Conservation (phyloP, 176 grass and related monocot genomes). For the Bonia amplexicaulis region DNA sequence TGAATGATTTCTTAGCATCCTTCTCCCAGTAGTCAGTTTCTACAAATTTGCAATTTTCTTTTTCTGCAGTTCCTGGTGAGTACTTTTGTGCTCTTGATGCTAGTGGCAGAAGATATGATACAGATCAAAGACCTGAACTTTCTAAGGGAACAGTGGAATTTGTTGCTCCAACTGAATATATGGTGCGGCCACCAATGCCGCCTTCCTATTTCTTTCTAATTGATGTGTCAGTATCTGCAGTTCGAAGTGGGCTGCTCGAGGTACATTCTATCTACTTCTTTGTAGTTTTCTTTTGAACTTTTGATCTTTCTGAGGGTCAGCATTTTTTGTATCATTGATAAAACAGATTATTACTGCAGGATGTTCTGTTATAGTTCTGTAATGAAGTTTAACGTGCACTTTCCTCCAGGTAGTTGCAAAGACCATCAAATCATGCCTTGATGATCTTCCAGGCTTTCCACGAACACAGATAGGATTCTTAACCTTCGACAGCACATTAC, state of each 20-base stretch:
- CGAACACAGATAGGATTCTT: constrained; percentile 93
- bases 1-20: constrained; percentile 19
- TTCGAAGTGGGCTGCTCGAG: constrained; percentile 71
- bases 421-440: constrained; percentile 90
- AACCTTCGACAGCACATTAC: constrained; percentile 88
- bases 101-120: constrained; percentile 79
- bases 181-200: constrained; percentile 97
- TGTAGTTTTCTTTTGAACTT: background rate
- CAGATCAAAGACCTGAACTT: constrained; percentile 89
- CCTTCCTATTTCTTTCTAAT: constrained; percentile 96
- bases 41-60: constrained; percentile 5
- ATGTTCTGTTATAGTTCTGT: background rate
- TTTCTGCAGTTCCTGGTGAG: constrained; percentile 75
- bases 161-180: constrained; percentile 97
- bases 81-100: constrained; percentile 85
- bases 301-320: background rate
- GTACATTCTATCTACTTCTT: constrained; percentile 36
- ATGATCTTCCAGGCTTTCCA: constrained; percentile 75
- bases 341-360: background rate
- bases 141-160: constrained; percentile 93
- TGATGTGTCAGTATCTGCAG: constrained; percentile 80
- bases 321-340: background rate
- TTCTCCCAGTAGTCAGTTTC: background rate
- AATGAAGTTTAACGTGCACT: background rate
- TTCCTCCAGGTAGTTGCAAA: constrained; percentile 71